Conservation (phyloP, 169 alveolate species). For the Plasmodium coatneyi region DNA sequence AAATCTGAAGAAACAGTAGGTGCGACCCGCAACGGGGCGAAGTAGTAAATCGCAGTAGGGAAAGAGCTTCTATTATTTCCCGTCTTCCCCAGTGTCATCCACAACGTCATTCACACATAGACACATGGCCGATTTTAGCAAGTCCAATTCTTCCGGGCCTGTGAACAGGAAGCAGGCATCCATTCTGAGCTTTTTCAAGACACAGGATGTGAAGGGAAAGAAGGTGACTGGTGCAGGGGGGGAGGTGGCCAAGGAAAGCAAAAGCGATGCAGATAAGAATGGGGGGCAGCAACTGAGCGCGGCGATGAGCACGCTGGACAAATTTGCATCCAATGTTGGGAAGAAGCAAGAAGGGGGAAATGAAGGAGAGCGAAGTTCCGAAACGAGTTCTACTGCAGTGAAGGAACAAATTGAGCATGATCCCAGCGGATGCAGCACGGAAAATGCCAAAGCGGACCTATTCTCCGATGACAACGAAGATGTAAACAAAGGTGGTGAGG, state of each 20-base stretch:
- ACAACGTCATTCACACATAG: neutral
- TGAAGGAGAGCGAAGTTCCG: neutral
- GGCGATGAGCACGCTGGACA: neutral
- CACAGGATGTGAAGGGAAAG: constrained; percentile 12
- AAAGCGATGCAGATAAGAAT: neutral
- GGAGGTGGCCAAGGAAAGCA: neutral
- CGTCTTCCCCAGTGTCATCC: neutral
- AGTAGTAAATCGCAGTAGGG: neutral
- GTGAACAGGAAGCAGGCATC: constrained; percentile 54
- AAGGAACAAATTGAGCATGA: neutral
- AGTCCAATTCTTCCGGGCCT: neutral
- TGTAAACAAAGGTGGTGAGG: neutral
- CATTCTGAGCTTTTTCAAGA: constrained; percentile 58
- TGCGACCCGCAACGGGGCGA: neutral
- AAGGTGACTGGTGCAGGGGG: neutral
- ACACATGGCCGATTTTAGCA: constrained; percentile 22
- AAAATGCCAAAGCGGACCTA: neutral
- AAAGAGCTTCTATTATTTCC: neutral
- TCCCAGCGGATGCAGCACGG: neutral
- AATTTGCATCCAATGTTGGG: neutral
- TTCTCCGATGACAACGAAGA: neutral
- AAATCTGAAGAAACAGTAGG: neutral
- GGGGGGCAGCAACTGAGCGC: neutral
- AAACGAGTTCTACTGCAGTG: neutral
- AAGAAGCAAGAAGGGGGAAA: neutral